A percentile compares a stretch with the other conserved stretches of the same genome.
phyloP scores from a whole-genome alignment of 495 filamentous ascomycete genomes.

The Penicillium canariense region DNA sequence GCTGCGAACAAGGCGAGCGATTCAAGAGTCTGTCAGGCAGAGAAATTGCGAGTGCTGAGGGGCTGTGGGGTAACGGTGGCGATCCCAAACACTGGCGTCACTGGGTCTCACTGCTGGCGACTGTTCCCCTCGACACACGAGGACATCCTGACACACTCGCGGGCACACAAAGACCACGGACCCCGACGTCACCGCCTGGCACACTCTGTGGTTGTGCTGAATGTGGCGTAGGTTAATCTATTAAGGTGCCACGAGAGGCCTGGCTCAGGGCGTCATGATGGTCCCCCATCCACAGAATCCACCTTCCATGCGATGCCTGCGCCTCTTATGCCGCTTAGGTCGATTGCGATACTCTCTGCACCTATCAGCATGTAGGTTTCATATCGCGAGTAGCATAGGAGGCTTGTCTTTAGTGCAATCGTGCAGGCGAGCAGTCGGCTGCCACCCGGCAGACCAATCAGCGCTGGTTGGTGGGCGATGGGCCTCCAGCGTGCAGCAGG shows the following conservation, averaged over 20 bases:
- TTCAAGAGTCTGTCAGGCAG: conserved; percentile 17
- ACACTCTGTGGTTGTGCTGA: neutral
- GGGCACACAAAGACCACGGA: neutral
- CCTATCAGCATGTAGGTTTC: conserved; percentile 10
- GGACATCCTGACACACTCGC: neutral
- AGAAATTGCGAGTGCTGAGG: conserved; percentile 18
- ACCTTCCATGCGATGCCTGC: conserved; percentile 13
- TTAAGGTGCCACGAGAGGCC: conserved; percentile 14
- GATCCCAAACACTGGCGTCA: conserved; percentile 18
- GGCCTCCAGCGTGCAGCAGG: too few species aligned
- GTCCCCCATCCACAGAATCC: conserved; percentile 4
- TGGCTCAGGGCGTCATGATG: conserved; percentile 11
- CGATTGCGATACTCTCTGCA: neutral
- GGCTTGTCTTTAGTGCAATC: neutral
- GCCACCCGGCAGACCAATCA: neutral
- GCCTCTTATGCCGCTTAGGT: neutral
- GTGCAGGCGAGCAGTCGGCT: neutral
- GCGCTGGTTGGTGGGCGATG: neutral
- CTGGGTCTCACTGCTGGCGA: neutral
- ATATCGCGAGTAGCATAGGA: neutral
- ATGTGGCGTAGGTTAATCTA: conserved; percentile 22
- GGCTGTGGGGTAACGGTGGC: conserved; percentile 16
- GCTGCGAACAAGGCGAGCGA: neutral
- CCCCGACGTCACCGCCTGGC: conserved; percentile 10
- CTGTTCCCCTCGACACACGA: neutral